Base-by-base conservation (phyloP, 768 basidiomycete species). In the Mycena indigotica region DNA sequence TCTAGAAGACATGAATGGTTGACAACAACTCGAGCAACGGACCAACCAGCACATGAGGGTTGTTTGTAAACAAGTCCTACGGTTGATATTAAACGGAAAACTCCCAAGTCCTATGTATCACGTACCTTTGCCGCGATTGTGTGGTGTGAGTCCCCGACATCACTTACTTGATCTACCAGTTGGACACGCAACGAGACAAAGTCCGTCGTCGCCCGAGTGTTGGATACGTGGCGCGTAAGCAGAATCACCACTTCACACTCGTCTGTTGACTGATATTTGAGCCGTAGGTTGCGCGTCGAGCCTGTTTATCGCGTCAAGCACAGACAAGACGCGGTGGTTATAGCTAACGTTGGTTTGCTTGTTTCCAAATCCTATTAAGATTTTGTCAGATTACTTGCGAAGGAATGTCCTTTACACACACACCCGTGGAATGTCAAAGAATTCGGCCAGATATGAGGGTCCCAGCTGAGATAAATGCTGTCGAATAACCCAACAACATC, bases 391-490 rank as follows among this genome's bases (percentile, higher is more conserved):
- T 15, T 15, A 26, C 19, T 21, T 46, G 24, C 8, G n/a, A 25
- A 45, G 12, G 24, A 28, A 3, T 26, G 40, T 23, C n/a, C 8
- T 26, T 24, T 35, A 5, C 10, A 44, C 17, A 69, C 81, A 46
- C 55, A 90, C 93, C 89, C 88, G 57, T 96, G 93, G 59, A 91
- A 83, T 16, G 65, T 73, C 24, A 84, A 62, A 2, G 61, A 59
- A 26, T 77, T 71, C 2, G 74, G 61, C 73, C 92, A 89, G 2
- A 83, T 74, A 0, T 49, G 62, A 0, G 94, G 91, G 69, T 94
- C 80, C 96, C 96, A 98, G 67, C 89, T 96, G 30, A 91, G 68
- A 71, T 94, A 93, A 35, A 96, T 71, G 2, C 89, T 84, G 30
- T 92, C 86, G 61, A 98, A 98, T 0, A 82, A 72, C 5, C 82